Conservation (phyloP, 805 yeast genomes). For the Torulaspora delbrueckii region DNA sequence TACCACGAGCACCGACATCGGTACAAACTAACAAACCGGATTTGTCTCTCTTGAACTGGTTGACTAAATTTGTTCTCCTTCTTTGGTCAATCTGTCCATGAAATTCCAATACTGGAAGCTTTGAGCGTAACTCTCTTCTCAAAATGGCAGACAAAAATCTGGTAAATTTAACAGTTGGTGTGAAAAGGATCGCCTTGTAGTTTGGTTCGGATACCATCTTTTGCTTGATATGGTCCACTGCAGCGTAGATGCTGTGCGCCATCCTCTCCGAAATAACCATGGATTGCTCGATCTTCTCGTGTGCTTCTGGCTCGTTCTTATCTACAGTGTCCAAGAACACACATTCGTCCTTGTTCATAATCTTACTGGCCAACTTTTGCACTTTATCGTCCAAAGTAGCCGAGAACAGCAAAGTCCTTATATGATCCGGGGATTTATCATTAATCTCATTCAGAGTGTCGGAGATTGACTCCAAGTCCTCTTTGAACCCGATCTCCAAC, state of each 20-base stretch:
- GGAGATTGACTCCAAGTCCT: conserved; percentile 56
- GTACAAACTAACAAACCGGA: conserved; percentile 70
- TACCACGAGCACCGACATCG: conserved; percentile 94
- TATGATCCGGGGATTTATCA: conserved; percentile 33
- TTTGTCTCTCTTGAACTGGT: conserved; percentile 44
- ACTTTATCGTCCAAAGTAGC: conserved; percentile 80
- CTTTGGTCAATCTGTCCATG: conserved; percentile 76
- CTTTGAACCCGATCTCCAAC: conserved; percentile 74
- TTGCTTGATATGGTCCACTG: conserved; percentile 46
- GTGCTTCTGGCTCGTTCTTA: conserved; percentile 68
- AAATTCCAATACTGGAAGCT: conserved; percentile 39
- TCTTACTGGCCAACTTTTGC: conserved; percentile 53
- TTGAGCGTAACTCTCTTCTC: conserved; percentile 26
- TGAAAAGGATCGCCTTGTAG: conserved; percentile 77
- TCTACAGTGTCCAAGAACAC: conserved; percentile 69
- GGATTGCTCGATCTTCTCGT: conserved; percentile 70
- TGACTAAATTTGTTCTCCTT: conserved; percentile 57
- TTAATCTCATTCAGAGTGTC: conserved; percentile 39
- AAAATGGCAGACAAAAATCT: conserved; percentile 50
- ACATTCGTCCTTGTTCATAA: conserved; percentile 50
- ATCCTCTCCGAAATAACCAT: conserved; percentile 50
- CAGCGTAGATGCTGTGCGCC: conserved; percentile 56
- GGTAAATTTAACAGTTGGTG: conserved; percentile 71
- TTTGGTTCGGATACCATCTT: conserved; percentile 36
- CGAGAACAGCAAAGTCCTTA: conserved; percentile 73